These are phyloP conservation scores for Xylaria bambusicola DNA, from an alignment of 495 filamentous ascomycete species.

Conservation along the genomic window DNA sequence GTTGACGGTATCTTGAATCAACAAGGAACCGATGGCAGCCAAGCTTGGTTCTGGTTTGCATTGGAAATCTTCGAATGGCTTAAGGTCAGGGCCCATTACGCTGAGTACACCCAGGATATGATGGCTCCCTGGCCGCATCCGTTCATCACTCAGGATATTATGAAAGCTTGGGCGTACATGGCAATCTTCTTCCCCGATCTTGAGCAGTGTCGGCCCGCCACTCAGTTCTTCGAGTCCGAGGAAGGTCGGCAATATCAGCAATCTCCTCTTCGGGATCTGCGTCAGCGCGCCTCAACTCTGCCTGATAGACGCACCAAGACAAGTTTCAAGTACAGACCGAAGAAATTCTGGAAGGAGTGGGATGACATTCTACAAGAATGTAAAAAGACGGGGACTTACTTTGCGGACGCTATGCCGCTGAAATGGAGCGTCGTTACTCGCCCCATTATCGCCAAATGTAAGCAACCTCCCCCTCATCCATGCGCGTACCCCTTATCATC, in stretches of 20 bases:
- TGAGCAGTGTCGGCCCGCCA: constrained; percentile 26
- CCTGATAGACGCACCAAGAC: constrained; percentile 35
- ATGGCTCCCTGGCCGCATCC: constrained; percentile 37
- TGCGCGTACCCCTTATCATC: not conserved
- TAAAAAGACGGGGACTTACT: constrained; percentile 17
- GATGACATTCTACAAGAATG: constrained; percentile 25
- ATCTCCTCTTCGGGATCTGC: constrained; percentile 40
- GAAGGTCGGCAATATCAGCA: constrained; percentile 35
- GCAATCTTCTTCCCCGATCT: constrained; percentile 44
- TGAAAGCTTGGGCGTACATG: constrained; percentile 43
- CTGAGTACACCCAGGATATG: constrained; percentile 23
- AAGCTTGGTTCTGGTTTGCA: constrained; percentile 36
- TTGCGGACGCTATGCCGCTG: constrained; percentile 30
- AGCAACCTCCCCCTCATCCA: constrained; percentile 3
- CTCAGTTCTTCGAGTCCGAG: constrained; percentile 34
- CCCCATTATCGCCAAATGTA: constrained; percentile 44
- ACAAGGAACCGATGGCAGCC: constrained; percentile 18
- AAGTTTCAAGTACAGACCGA: constrained; percentile 37
- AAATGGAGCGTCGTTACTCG: constrained; percentile 42
- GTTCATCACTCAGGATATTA: constrained; percentile 43
- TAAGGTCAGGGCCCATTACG: constrained; percentile 32
- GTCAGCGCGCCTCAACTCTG: constrained; percentile 34
- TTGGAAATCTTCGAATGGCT: constrained; percentile 40
- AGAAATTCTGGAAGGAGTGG: constrained; percentile 42
- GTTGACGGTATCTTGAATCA: constrained; percentile 36